Conservation (phyloP, 306 rosid genomes). For the Casuarina equisetifolia region DNA sequence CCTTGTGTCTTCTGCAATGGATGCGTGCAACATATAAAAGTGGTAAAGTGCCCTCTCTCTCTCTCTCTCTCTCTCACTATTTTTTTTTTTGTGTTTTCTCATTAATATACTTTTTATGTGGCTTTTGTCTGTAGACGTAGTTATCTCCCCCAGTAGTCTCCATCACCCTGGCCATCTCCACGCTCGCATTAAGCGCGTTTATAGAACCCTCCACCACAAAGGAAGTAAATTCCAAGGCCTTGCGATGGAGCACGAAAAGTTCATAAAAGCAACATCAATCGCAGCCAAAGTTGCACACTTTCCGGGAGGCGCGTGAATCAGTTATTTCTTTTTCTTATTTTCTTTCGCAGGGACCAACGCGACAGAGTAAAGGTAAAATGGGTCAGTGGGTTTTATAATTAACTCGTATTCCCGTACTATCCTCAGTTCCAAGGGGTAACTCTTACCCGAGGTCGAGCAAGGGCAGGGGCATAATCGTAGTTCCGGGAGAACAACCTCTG, state of each 20-base stretch:
- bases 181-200: conserved; percentile 27
- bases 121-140: conserved; percentile 60
- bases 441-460: not conserved
- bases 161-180: conserved; percentile 37
- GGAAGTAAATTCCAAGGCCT: not conserved
- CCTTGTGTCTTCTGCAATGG: conserved; percentile 70
- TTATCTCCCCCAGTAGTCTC: conserved; percentile 55
- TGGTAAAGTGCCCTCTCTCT: conserved; percentile 70
- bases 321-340: conserved; percentile 28
- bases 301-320: conserved; percentile 32
- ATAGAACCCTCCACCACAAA: not conserved
- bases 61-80: conserved; percentile 23
- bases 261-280: too few relatives aligned
- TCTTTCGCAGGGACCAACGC: conserved; percentile 48
- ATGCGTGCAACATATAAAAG: conserved; percentile 97
- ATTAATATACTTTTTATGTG: conserved; percentile 30
- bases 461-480: conserved; percentile 22
- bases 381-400: conserved; percentile 38
- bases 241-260: not conserved
- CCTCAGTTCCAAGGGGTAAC: not conserved
- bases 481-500: conserved; percentile 1
- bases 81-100: not conserved
- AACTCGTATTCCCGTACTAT: not conserved
- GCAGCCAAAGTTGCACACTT: conserved; percentile 13
- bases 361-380: conserved; percentile 47